A percentile compares a stretch with the other conserved stretches of the same genome.
phyloP scores from a whole-genome alignment of 768 basidiomycete genomes.

The Strobilomyces dryophilus region DNA sequence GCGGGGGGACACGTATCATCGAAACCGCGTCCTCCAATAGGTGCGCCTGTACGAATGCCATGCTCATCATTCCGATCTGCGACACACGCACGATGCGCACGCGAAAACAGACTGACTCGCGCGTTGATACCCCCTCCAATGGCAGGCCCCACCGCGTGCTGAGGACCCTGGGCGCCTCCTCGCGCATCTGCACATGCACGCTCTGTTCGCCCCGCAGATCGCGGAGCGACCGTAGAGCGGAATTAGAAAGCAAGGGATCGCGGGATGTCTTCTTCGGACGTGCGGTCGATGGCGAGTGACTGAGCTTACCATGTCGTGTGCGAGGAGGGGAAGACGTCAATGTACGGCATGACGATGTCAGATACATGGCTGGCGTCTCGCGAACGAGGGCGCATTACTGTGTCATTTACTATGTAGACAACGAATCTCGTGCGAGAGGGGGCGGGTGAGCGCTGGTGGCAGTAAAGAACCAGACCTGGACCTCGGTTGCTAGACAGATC shows the following conservation, averaged over 20 bases:
- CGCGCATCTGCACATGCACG: constrained; percentile 63
- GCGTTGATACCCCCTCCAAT: too few species aligned
- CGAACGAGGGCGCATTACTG: constrained; percentile 70
- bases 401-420: constrained; percentile 57
- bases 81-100: constrained; percentile 61
- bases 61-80: constrained; percentile 53
- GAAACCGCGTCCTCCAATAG: constrained; percentile 76
- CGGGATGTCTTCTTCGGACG: constrained; percentile 69
- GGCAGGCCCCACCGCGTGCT: constrained; percentile 63
- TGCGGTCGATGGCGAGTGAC: constrained; percentile 30
- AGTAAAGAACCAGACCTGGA: constrained; percentile 40
- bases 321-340: constrained; percentile 65
- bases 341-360: constrained; percentile 70
- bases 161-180: constrained; percentile 49
- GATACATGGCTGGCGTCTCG: constrained; percentile 82
- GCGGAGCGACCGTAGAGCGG: constrained; percentile 64
- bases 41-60: too few species aligned
- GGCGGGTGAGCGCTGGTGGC: too few species aligned
- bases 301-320: constrained; percentile 69
- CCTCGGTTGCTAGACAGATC: constrained; percentile 85
- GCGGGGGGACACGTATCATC: constrained; percentile 50
- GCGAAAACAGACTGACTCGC: constrained; percentile 83
- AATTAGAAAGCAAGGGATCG: constrained; percentile 60
- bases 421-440: neutral
- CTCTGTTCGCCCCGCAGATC: constrained; percentile 51